Evolutionary conservation across 257 asterid genomes (phyloP).

Genomic region (Solanum infundibuliforme): DNA sequence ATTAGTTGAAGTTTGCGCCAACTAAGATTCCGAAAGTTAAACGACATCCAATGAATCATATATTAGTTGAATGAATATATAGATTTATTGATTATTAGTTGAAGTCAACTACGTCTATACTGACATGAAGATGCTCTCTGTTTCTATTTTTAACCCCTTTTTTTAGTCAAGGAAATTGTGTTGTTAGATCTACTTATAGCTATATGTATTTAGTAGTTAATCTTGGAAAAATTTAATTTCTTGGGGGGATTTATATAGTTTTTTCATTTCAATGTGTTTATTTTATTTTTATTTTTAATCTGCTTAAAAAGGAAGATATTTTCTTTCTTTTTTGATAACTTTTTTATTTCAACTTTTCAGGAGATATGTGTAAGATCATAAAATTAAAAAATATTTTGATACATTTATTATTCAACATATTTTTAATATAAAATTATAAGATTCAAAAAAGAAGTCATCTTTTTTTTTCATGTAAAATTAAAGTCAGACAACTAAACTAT

Average conservation of each 20-base stretch:
- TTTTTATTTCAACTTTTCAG: too few species aligned
- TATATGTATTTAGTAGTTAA: neutral
- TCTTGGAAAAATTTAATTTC: neutral
- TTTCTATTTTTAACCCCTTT: neutral
- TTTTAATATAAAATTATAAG: too few species aligned
- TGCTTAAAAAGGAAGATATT: too few species aligned
- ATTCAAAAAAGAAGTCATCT: too few species aligned
- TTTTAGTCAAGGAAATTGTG: neutral
- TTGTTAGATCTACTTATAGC: neutral
- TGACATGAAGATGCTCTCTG: neutral
- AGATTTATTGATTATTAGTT: neutral
- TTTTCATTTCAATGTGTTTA: too few species aligned
- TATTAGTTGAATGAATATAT: neutral
- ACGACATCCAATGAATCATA: neutral
- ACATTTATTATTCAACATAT: too few species aligned
- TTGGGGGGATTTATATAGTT: neutral
- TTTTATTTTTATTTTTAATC: too few species aligned
- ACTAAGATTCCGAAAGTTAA: slow-evolving; percentile 2
- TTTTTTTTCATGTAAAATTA: too few species aligned
- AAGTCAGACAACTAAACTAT: too few species aligned
- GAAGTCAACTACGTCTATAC: neutral
- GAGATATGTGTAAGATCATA: too few species aligned
- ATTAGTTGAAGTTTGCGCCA: neutral
- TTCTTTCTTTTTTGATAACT: too few species aligned
- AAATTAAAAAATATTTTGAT: too few species aligned